Conservation (phyloP, 75 land plant species). For the Selaginella tamariscina region DNA sequence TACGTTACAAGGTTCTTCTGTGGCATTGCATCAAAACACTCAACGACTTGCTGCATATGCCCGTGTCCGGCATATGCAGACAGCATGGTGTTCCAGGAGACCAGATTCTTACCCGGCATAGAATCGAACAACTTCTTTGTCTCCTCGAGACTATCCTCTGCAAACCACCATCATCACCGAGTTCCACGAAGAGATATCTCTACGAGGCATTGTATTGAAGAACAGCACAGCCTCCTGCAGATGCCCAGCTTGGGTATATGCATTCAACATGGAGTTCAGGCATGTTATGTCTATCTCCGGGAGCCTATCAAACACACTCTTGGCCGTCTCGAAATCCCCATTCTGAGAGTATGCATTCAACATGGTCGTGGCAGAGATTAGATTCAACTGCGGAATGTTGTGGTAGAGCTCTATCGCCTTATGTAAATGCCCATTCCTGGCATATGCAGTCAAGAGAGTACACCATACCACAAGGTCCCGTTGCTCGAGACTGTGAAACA, state of each 20-base stretch:
- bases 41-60: too few species aligned
- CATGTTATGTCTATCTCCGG: not conserved
- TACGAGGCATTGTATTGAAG: not conserved
- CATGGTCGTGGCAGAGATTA: not conserved
- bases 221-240: not conserved
- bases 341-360: not conserved
- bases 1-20: too few species aligned
- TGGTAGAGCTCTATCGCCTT: not conserved
- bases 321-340: not conserved
- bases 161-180: too few species aligned
- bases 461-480: not conserved
- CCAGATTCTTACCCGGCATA: too few species aligned
- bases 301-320: not conserved
- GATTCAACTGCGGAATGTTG: not conserved
- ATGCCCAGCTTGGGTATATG: not conserved
- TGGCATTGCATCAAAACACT: too few species aligned
- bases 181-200: not conserved
- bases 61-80: too few species aligned
- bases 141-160: too few species aligned
- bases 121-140: too few species aligned
- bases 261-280: not conserved
- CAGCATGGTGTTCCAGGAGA: too few species aligned
- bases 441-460: not conserved
- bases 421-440: not conserved
- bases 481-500: not conserved